Conservation (phyloP, 345 rosid genomes). For the Excoecaria cochinchinensis region DNA sequence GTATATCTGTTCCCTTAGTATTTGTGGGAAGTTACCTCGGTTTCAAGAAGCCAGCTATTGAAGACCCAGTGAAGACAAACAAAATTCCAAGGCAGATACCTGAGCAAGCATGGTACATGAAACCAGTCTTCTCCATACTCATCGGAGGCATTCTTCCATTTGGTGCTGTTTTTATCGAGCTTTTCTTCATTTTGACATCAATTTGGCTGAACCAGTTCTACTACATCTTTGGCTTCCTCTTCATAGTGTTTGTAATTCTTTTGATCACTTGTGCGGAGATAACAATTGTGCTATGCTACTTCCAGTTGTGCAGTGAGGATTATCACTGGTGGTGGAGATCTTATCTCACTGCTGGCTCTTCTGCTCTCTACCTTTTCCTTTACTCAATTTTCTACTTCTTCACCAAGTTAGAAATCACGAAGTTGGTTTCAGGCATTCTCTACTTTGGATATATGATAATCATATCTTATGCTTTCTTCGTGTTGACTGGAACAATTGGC, state of each 20-base stretch:
- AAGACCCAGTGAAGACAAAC: constrained; percentile 91
- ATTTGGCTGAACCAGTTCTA: constrained; percentile 99
- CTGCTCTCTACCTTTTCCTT: constrained; percentile 91
- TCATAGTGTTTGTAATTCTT: constrained; percentile 83
- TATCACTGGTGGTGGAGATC: constrained; percentile 99
- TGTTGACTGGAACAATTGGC: constrained; percentile 88
- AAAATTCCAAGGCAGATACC: constrained; percentile 94
- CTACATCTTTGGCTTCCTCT: constrained; percentile 97
- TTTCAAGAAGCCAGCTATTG: constrained; percentile 85
- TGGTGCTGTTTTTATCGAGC: constrained; percentile 96
- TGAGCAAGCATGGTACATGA: constrained; percentile 98
- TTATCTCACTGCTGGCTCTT: constrained; percentile 90
- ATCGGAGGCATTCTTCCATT: constrained; percentile 97
- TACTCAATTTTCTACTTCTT: constrained; percentile 95
- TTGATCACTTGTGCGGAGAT: constrained; percentile 94
- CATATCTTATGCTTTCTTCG: constrained; percentile 87
- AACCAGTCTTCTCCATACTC: constrained; percentile 83
- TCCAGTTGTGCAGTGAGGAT: constrained; percentile 96
- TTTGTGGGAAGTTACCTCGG: constrained; percentile 95
- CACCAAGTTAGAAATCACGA: constrained; percentile 90
- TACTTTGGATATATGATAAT: constrained; percentile 93
- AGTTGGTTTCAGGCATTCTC: constrained; percentile 82
- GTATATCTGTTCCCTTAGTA: constrained; percentile 93
- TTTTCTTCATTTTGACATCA: constrained; percentile 92
- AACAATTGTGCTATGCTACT: constrained; percentile 90